A percentile compares a stretch with the other conserved stretches of the same genome.
Conservation (phyloP, 2,329 filamentous ascomycete genomes). For the Ilyonectria mors-panacis region DNA sequence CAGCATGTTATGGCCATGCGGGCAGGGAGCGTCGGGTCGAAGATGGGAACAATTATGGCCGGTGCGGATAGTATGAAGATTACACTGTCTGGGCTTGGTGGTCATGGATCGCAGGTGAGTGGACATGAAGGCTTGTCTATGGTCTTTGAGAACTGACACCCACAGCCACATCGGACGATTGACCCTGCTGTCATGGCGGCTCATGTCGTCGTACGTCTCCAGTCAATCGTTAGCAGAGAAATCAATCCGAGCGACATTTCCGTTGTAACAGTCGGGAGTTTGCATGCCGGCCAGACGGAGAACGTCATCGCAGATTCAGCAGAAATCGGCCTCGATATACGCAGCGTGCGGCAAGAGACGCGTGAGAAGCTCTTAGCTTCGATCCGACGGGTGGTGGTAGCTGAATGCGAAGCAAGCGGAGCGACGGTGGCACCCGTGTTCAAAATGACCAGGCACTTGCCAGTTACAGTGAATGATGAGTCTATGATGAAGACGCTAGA, state of each 20-base stretch:
- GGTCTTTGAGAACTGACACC: background rate
- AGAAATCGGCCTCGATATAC: conserved; percentile 58
- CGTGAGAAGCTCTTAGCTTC: conserved; percentile 53
- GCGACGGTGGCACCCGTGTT: conserved; percentile 40
- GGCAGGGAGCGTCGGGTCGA: conserved; percentile 51
- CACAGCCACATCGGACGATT: conserved; percentile 57
- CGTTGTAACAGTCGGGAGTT: conserved; percentile 60
- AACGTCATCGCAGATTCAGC: conserved; percentile 63
- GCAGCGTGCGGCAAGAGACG: conserved; percentile 51
- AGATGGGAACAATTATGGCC: conserved; percentile 45
- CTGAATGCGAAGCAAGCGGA: conserved; percentile 67
- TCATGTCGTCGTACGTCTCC: conserved; percentile 55
- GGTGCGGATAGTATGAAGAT: conserved; percentile 49
- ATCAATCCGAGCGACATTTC: conserved; percentile 55
- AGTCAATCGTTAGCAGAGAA: conserved; percentile 52
- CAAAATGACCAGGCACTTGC: conserved; percentile 4
- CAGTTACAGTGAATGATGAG: conserved; percentile 5
- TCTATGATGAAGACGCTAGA: background rate
- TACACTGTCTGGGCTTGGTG: conserved; percentile 56
- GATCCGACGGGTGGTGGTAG: conserved; percentile 62
- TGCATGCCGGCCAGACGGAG: conserved; percentile 58
- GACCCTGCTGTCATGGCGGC: conserved; percentile 63
- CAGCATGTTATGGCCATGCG: conserved; percentile 50
- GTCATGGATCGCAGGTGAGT: conserved; percentile 52
- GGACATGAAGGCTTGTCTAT: background rate